phyloP scores from a whole-genome alignment of 306 rosid genomes.

The Cucumis melo region DNA sequence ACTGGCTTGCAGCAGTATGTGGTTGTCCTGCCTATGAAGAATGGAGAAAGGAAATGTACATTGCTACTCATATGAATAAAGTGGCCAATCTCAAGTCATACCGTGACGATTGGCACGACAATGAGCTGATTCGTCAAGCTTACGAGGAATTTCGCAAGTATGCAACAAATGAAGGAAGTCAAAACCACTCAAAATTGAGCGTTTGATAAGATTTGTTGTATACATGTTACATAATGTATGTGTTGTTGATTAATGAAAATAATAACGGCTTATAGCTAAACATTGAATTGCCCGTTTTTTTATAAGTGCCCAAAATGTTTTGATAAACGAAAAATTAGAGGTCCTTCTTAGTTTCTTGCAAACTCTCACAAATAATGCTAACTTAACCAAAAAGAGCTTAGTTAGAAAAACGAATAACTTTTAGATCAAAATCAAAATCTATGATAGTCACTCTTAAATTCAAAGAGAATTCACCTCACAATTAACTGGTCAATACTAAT shows the following conservation, averaged over 20 bases:
- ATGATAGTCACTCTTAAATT: too few relatives aligned
- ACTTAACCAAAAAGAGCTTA: too few relatives aligned
- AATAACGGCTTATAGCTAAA: not conserved
- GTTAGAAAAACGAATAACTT: too few relatives aligned
- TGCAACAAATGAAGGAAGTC: not conserved
- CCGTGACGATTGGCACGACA: constrained; percentile 63
- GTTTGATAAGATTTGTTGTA: not conserved
- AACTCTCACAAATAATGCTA: too few relatives aligned
- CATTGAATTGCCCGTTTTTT: too few relatives aligned
- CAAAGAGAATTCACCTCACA: too few relatives aligned
- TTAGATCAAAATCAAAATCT: too few relatives aligned
- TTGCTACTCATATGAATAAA: constrained; percentile 16
- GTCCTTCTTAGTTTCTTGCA: too few relatives aligned
- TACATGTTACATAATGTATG: not conserved
- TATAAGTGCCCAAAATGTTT: too few relatives aligned
- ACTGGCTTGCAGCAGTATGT: constrained; percentile 57
- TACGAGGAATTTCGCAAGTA: constrained; percentile 24
- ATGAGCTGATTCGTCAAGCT: constrained; percentile 30
- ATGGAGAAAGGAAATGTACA: constrained; percentile 62
- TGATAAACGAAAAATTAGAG: too few relatives aligned
- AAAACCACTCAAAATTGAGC: not conserved
- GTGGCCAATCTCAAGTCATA: constrained; percentile 27
- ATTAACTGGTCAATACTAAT: too few relatives aligned
- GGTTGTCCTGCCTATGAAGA: constrained; percentile 34
- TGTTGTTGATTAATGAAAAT: not conserved